Conservation (phyloP, 768 basidiomycete genomes). For the Mycena amicta region DNA sequence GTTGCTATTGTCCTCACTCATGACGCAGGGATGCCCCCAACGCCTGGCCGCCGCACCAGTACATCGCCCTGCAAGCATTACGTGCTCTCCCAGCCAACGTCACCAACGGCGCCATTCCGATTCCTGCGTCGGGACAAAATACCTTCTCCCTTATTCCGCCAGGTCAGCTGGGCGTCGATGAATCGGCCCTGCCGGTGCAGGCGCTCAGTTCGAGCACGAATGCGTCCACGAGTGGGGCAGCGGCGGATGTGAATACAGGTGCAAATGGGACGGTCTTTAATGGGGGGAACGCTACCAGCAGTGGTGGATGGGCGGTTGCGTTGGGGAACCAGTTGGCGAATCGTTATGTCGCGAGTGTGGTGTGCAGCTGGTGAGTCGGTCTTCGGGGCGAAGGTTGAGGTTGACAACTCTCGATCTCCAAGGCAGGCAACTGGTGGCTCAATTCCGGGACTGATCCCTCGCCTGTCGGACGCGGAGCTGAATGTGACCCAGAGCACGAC, state of each 20-base stretch:
- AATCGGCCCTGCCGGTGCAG: constrained; percentile 73
- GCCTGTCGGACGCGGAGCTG: constrained; percentile 68
- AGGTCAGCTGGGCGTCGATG: constrained; percentile 81
- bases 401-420: too few species aligned
- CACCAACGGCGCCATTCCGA: constrained; percentile 57
- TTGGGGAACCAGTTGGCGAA: constrained; percentile 79
- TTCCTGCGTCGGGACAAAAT: constrained; percentile 50
- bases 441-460: constrained; percentile 68
- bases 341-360: constrained; percentile 76
- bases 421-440: constrained; percentile 90
- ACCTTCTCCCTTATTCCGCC: constrained; percentile 70
- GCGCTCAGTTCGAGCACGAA: constrained; percentile 47
- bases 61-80: constrained; percentile 79
- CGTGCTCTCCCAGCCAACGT: constrained; percentile 73
- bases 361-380: constrained; percentile 86
- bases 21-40: constrained; percentile 78
- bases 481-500: constrained; percentile 65
- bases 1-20: background rate
- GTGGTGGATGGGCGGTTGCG: constrained; percentile 67
- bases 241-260: constrained; percentile 64
- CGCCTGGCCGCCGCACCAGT: constrained; percentile 85
- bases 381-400: too few species aligned
- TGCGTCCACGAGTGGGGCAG: constrained; percentile 52
- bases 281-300: constrained; percentile 60
- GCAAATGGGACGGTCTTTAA: constrained; percentile 59